Conservation (phyloP, 2,329 filamentous ascomycete genomes). For the Botryotinia narcissicola region DNA sequence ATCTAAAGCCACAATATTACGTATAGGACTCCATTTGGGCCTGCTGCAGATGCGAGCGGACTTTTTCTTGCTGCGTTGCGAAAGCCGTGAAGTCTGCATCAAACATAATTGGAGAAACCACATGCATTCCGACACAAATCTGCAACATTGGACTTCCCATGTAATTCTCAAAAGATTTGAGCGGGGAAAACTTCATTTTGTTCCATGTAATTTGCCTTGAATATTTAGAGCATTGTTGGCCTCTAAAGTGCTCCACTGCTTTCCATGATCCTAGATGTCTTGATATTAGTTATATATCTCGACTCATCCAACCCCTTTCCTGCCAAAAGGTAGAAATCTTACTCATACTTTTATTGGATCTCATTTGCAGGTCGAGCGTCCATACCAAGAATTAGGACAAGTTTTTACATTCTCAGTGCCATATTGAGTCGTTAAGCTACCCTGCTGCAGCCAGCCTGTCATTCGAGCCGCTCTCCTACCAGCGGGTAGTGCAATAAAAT, state of each 20-base stretch:
- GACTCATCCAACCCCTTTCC: background rate
- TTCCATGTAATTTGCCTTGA: background rate
- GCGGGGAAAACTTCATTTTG: background rate
- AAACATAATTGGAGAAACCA: background rate
- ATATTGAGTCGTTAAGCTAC: background rate
- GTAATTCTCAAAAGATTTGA: background rate
- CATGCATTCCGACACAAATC: background rate
- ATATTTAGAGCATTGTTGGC: background rate
- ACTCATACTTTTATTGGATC: background rate
- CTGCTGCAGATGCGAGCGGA: slow-evolving; percentile 1
- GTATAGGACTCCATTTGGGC: background rate
- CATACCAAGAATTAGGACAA: background rate
- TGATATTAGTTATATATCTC: background rate
- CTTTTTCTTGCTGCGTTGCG: background rate
- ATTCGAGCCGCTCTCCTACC: slow-evolving; percentile 1
- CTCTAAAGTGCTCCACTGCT: background rate
- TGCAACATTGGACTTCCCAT: background rate
- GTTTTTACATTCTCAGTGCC: background rate
- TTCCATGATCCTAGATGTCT: background rate
- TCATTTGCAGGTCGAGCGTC: background rate
- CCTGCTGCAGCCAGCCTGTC: background rate
- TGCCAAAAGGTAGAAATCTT: background rate
- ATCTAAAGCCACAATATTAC: background rate
- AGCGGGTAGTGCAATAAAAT: background rate
- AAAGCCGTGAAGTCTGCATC: background rate